Percentiles rank a stretch among this genome's conserved stretches.
Conservation (phyloP, 2,329 filamentous ascomycete genomes). For the Xylaria multiplex region DNA sequence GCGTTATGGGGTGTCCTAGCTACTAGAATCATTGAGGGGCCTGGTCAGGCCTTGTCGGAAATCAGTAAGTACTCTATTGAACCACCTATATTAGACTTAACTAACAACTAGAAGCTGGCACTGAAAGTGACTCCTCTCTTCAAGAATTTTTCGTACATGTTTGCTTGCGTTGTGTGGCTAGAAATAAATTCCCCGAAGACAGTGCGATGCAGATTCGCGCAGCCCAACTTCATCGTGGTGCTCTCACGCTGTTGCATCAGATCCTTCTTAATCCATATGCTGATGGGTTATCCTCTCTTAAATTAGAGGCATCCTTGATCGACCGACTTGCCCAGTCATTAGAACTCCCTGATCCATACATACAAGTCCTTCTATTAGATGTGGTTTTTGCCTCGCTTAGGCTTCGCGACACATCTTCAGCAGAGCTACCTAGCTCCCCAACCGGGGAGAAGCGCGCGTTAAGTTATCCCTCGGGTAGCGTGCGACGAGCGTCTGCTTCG, state of each 20-base stretch:
- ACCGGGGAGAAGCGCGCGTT: constrained; percentile 59
- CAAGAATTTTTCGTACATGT: constrained; percentile 75
- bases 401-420: constrained; percentile 61
- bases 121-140: constrained; percentile 67
- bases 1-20: constrained; percentile 77
- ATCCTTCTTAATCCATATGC: constrained; percentile 73
- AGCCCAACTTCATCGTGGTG: constrained; percentile 75
- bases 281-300: constrained; percentile 66
- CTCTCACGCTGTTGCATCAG: constrained; percentile 75
- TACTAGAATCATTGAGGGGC: constrained; percentile 65
- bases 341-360: constrained; percentile 69
- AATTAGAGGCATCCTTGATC: constrained; percentile 77
- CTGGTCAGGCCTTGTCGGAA: constrained; percentile 55
- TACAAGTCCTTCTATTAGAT: constrained; percentile 82
- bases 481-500: constrained; percentile 53
- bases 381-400: constrained; percentile 80
- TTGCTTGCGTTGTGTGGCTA: constrained; percentile 70
- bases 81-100: constrained; percentile 39
- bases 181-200: constrained; percentile 51
- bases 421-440: constrained; percentile 57
- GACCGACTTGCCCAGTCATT: constrained; percentile 72
- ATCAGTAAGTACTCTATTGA: constrained; percentile 62
- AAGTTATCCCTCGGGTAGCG: constrained; percentile 55
- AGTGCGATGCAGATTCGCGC: constrained; percentile 59
- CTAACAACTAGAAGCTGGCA: constrained; percentile 56